Base-by-base conservation (phyloP, 2,329 filamentous ascomycete species). In the Colletotrichum spaethianum region DNA sequence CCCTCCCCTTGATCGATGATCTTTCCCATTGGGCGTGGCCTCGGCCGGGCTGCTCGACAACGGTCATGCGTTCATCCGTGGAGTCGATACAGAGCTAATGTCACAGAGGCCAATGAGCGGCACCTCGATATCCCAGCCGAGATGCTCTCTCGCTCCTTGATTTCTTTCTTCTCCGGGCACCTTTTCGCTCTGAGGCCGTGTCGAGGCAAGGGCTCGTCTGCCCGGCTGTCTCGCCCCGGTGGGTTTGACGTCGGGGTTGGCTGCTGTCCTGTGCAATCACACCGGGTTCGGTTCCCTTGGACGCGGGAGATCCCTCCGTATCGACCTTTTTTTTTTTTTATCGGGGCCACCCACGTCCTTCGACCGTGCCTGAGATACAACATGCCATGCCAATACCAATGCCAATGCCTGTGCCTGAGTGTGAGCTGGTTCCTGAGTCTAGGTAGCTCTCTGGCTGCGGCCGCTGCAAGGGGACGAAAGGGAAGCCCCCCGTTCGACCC, bases 51-150 rank as follows among this genome's bases (percentile, higher is more conserved):
- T 67, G 56, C 59, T 83, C 80, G 79, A 83, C 84, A 84, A 85
- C 85, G 82, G 84, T 83, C 84, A 87, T 87, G 85, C 85, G 83
- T 84, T 85, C 82, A 83, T 83, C 84, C 85, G 84, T 82, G 79
- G 81, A 82, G 80, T 83, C 79, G 78, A 82, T 79, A 78, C 82
- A 82, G 79, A 81, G 80, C 82, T 83, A 82, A 83, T 81, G 82
- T 85, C 79, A 80, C 79, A 77, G 80, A 82, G 79, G 80, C 79
- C 83, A 84, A 85, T 86, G 77, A 80, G 76, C 77, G 75, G 72
- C 75, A 76, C 78, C 74, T 75, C 78, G 76, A 79, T 79, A 78
- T 81, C 79, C 81, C 80, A 83, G 81, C 80, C 82, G 82, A 83
- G 81, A 82, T 82, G 79, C 79, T 59, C 52, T 63, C 65, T 72